These are phyloP conservation scores for Andrographis paniculata DNA, from an alignment of 305 asterid genomes.

Conservation along the genomic window DNA sequence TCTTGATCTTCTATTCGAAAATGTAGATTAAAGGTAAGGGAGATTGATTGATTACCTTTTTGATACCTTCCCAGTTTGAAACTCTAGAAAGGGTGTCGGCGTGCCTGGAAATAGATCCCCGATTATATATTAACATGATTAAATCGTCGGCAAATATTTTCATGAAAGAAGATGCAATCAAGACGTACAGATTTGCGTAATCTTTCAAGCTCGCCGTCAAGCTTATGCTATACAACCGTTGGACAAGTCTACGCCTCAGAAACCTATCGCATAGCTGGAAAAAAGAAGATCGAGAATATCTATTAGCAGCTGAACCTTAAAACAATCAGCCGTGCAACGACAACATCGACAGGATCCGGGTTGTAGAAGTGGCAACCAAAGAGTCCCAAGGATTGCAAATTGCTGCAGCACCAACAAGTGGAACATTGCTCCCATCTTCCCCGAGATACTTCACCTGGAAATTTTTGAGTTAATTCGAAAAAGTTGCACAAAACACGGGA, in stretches of 20 bases:
- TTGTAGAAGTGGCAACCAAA: slow-evolving; percentile 50
- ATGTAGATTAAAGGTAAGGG: too few relatives aligned
- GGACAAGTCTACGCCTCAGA: slow-evolving; percentile 48
- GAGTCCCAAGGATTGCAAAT: slow-evolving; percentile 95
- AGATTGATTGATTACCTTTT: slow-evolving; percentile 40
- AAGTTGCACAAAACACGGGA: not conserved
- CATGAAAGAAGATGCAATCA: not conserved
- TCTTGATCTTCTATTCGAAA: too few relatives aligned
- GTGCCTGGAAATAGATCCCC: slow-evolving; percentile 54
- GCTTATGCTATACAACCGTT: slow-evolving; percentile 42
- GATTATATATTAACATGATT: slow-evolving; percentile 1
- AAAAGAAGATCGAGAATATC: not conserved
- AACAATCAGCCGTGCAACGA: too few relatives aligned
- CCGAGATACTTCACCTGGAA: slow-evolving; percentile 87
- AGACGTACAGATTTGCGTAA: slow-evolving; percentile 49
- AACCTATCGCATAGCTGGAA: slow-evolving; percentile 61
- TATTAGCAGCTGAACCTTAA: too few relatives aligned
- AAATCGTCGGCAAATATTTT: not conserved
- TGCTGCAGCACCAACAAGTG: slow-evolving; percentile 82
- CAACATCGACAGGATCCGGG: too few relatives aligned
- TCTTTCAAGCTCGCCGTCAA: slow-evolving; percentile 49
- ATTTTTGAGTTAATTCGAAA: too few relatives aligned
- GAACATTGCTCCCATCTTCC: slow-evolving; percentile 63
- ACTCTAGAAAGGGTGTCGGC: slow-evolving; percentile 65
- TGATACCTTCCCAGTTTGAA: slow-evolving; percentile 90